Evolutionary conservation across 202 grass and related monocot genomes (phyloP).

Genomic region (Zizania palustris): DNA sequence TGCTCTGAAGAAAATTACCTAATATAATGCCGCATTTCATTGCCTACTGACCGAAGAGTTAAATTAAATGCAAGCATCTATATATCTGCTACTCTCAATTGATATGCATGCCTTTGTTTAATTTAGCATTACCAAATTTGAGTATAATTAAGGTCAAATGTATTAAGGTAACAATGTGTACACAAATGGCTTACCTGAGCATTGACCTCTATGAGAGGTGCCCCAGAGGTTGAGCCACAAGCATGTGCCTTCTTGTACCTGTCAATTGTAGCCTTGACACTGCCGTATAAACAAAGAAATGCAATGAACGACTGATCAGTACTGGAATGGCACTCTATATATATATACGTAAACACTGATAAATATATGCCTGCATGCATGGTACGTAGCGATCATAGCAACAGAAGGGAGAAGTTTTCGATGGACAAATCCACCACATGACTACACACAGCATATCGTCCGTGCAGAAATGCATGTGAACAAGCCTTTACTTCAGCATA

Average conservation of each 20-base stretch:
- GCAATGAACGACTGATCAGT: not conserved
- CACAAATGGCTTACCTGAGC: slow-evolving; percentile 45
- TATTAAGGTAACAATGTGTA: not conserved
- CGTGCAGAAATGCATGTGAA: slow-evolving; percentile 25
- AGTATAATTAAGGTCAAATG: not conserved
- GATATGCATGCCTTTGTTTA: not conserved
- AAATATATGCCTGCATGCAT: no score
- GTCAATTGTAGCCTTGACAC: slow-evolving; percentile 64
- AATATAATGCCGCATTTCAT: no score
- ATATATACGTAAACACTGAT: no score
- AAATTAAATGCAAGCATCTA: not conserved
- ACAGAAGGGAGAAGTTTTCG: no score
- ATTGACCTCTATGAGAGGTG: slow-evolving; percentile 53
- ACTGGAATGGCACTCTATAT: not conserved
- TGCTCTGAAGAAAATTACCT: no score
- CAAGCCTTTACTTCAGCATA: slow-evolving; percentile 19
- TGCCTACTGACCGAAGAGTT: no score
- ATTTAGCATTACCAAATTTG: not conserved
- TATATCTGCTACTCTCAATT: not conserved
- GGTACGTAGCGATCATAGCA: no score
- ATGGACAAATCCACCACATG: no score
- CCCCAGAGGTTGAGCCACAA: slow-evolving; percentile 50
- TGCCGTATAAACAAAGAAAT: slow-evolving; percentile 42
- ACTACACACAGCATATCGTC: no score
- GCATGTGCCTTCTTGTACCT: slow-evolving; percentile 73